phyloP scores from a whole-genome alignment of 176 grass and related monocot genomes.

The Pontederia paniculata region DNA sequence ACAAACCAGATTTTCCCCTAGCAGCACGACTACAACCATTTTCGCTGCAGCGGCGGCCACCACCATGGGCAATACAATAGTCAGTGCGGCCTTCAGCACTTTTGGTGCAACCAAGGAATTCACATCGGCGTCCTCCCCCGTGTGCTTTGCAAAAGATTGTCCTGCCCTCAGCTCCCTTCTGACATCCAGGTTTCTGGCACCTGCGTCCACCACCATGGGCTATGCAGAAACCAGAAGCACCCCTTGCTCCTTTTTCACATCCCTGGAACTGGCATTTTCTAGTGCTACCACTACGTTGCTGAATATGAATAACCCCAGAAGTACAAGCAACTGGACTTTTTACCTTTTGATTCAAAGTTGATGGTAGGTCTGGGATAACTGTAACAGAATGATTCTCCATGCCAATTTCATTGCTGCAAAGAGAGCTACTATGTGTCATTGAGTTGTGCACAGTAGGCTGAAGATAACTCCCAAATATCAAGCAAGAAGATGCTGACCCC shows the following conservation, averaged over 20 bases:
- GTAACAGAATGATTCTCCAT: slow-evolving; percentile 19
- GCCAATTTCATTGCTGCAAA: slow-evolving; percentile 18
- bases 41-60: slow-evolving; percentile 58
- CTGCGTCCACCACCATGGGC: slow-evolving; percentile 80
- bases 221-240: slow-evolving; percentile 80
- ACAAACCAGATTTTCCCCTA: slow-evolving; percentile 80
- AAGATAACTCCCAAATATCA: slow-evolving; percentile 37
- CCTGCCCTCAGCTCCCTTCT: slow-evolving; percentile 88
- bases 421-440: slow-evolving; percentile 28
- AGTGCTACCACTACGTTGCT: slow-evolving; percentile 23
- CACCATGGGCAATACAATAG: slow-evolving; percentile 89
- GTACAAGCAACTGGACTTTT: slow-evolving; percentile 37
- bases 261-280: slow-evolving; percentile 72
- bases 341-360: slow-evolving; percentile 36
- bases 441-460: slow-evolving; percentile 22
- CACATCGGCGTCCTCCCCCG: slow-evolving; percentile 73
- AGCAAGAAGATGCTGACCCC: slow-evolving; percentile 29
- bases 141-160: slow-evolving; percentile 97
- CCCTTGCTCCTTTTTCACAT: slow-evolving; percentile 81
- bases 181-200: slow-evolving; percentile 68
- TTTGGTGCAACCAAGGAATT: slow-evolving; percentile 76
- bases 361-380: slow-evolving; percentile 27
- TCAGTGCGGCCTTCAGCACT: slow-evolving; percentile 86
- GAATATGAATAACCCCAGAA: slow-evolving; percentile 33
- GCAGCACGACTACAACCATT: slow-evolving; percentile 68